A percentile compares a stretch with the other conserved stretches of the same genome.
Conservation (phyloP, 441 rosid species). For the Croton setiger region DNA sequence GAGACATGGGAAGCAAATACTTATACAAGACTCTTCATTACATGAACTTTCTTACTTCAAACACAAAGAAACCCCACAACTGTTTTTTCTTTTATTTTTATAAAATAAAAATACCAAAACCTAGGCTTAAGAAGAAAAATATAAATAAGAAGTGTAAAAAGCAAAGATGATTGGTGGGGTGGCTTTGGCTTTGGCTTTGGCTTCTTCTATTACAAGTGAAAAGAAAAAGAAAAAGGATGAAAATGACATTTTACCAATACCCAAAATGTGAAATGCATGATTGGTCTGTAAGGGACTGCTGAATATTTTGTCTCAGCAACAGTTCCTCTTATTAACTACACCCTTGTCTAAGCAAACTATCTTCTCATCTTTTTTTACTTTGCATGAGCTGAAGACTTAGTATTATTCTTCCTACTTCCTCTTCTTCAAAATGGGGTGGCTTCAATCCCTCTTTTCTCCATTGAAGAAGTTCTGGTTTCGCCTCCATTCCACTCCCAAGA, state of each 20-base stretch:
- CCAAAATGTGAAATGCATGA: conserved; percentile 41
- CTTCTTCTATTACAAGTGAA: conserved; percentile 49
- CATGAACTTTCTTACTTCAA: conserved; percentile 17
- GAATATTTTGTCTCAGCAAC: conserved; percentile 15
- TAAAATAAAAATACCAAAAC: no score
- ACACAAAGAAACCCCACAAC: conserved; percentile 21
- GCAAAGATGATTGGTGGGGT: conserved; percentile 52
- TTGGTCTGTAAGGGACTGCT: conserved; percentile 40
- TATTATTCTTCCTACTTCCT: conserved; percentile 30
- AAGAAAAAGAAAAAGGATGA: conserved; percentile 46
- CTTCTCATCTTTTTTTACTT: neutral
- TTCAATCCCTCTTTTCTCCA: conserved; percentile 76
- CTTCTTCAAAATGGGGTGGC: conserved; percentile 71
- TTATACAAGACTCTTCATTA: conserved; percentile 19
- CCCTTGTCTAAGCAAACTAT: conserved; percentile 43
- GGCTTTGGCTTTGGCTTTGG: no score
- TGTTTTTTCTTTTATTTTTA: no score
- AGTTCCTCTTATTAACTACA: conserved; percentile 24
- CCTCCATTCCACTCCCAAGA: conserved; percentile 59
- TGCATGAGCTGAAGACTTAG: conserved; percentile 28
- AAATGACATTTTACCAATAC: conserved; percentile 58
- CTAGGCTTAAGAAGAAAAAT: conserved; percentile 33
- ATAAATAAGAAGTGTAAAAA: conserved; percentile 31
- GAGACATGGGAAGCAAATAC: conserved; percentile 12
- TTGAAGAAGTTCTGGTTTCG: conserved; percentile 92